Evolutionary conservation across 768 basidiomycete species (phyloP).

Genomic region (Tylopilus subfusipes): DNA sequence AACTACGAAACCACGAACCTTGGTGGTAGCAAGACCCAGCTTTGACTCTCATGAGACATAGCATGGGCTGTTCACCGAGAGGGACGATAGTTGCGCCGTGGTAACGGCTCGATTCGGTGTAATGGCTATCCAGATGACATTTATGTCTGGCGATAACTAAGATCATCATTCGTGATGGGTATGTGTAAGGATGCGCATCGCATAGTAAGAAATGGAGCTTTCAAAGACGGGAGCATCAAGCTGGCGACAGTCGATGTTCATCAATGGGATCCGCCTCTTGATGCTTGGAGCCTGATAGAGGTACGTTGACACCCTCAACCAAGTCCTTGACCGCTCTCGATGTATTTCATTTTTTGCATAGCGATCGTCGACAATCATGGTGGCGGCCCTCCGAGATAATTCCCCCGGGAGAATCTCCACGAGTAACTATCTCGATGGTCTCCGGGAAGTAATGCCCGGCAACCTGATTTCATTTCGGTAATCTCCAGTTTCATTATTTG

Average conservation of each 20-base stretch:
- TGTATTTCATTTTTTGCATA: slow-evolving; percentile 4
- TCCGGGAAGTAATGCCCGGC: slow-evolving; percentile 5
- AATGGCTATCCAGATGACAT: slow-evolving; percentile 1
- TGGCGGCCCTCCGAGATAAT: neutral
- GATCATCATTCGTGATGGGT: slow-evolving; percentile 10
- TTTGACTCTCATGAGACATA: neutral
- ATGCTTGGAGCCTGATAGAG: neutral
- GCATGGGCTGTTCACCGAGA: neutral
- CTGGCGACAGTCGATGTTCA: neutral
- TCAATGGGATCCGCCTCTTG: neutral
- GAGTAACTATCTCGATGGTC: slow-evolving; percentile 2
- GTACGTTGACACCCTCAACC: neutral
- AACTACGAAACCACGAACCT: neutral
- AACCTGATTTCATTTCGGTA: slow-evolving; percentile 28
- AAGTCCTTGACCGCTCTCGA: neutral
- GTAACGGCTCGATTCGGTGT: slow-evolving; percentile 4
- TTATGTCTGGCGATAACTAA: slow-evolving; percentile 4
- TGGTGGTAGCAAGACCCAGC: neutral
- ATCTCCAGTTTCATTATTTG: slow-evolving; percentile 13
- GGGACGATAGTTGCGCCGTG: slow-evolving; percentile 1
- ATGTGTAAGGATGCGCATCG: neutral
- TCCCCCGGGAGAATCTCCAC: slow-evolving; percentile 7
- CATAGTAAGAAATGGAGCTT: slow-evolving; percentile 1
- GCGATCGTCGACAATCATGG: slow-evolving; percentile 11
- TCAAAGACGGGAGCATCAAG: neutral